Percentiles rank a stretch among this genome's conserved stretches.
phyloP scores from a whole-genome alignment of 495 filamentous ascomycete genomes.

The Chaetomium fimeti region DNA sequence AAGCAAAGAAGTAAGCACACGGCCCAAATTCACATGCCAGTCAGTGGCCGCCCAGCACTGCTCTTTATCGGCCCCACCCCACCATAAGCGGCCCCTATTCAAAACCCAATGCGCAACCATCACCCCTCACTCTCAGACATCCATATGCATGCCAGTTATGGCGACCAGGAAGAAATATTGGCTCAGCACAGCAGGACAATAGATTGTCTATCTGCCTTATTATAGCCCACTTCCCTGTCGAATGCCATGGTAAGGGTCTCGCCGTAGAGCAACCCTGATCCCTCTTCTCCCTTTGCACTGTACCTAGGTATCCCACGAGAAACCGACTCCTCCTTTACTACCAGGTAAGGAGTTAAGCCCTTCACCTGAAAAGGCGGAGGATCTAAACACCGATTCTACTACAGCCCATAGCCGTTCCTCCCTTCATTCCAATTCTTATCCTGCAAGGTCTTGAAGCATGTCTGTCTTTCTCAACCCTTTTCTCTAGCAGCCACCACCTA shows the following conservation, averaged over 20 bases:
- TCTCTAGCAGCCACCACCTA: slow-evolving; percentile 2
- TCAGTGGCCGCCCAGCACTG: background rate
- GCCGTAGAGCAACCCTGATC: background rate
- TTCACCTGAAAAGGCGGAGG: background rate
- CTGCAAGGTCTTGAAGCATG: background rate
- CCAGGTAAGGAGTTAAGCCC: background rate
- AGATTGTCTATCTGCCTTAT: background rate
- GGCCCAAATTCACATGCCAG: background rate
- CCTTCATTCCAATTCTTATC: background rate
- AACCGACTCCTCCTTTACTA: background rate
- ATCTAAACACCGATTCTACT: background rate
- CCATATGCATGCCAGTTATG: background rate
- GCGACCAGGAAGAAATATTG: background rate
- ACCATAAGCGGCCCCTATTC: background rate
- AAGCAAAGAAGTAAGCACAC: background rate
- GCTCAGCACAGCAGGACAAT: background rate
- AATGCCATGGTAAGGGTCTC: background rate
- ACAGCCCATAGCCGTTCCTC: background rate
- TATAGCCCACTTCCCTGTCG: background rate
- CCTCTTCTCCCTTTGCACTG: background rate
- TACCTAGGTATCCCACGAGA: too few relatives aligned
- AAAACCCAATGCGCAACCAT: background rate
- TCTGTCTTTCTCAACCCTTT: slow-evolving; percentile 1
- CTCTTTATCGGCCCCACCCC: background rate
- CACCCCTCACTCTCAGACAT: too few relatives aligned